Percentiles rank a stretch among this genome's conserved stretches.
These are phyloP conservation scores for Calvatia gigantea DNA, from an alignment of 768 basidiomycete genomes.

Conservation along the genomic window DNA sequence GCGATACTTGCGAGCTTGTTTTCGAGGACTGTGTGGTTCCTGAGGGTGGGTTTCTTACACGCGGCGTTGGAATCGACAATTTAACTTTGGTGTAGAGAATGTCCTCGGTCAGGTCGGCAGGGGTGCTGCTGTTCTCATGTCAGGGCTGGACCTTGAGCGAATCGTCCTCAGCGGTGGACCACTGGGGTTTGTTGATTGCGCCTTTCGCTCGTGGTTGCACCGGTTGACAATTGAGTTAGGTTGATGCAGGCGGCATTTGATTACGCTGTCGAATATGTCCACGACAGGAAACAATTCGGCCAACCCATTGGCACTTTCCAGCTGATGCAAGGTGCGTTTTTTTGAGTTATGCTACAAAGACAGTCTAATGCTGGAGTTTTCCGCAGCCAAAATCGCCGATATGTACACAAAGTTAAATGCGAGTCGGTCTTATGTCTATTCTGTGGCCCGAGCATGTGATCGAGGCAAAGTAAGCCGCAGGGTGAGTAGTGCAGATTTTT, in stretches of 20 bases:
- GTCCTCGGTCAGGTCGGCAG: slow-evolving; percentile 77
- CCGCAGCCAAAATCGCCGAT: slow-evolving; percentile 74
- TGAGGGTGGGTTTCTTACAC: slow-evolving; percentile 52
- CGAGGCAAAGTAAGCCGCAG: slow-evolving; percentile 70
- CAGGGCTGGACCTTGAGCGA: slow-evolving; percentile 88
- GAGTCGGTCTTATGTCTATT: slow-evolving; percentile 88
- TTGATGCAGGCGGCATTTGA: slow-evolving; percentile 95
- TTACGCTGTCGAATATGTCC: slow-evolving; percentile 83
- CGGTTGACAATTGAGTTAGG: slow-evolving; percentile 31
- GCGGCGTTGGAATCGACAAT: slow-evolving; percentile 4
- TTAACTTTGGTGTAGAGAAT: slow-evolving; percentile 53
- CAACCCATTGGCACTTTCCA: slow-evolving; percentile 88
- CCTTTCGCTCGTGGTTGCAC: not conserved
- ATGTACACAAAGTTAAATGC: slow-evolving; percentile 95
- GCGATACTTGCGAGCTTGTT: slow-evolving; percentile 90
- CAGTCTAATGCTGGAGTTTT: slow-evolving; percentile 6
- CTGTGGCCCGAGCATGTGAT: slow-evolving; percentile 89
- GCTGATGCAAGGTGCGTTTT: slow-evolving; percentile 79
- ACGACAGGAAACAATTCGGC: slow-evolving; percentile 90
- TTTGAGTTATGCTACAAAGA: too few species aligned
- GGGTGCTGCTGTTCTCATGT: slow-evolving; percentile 90
- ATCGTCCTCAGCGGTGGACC: slow-evolving; percentile 92
- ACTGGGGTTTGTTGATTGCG: slow-evolving; percentile 55
- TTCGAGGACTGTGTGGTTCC: slow-evolving; percentile 91
- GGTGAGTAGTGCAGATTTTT: slow-evolving; percentile 39